Evolutionary conservation across 495 filamentous ascomycete species (phyloP), one percentile per base, ranked within the genome.

Genomic region (Neurospora sp.): DNA sequence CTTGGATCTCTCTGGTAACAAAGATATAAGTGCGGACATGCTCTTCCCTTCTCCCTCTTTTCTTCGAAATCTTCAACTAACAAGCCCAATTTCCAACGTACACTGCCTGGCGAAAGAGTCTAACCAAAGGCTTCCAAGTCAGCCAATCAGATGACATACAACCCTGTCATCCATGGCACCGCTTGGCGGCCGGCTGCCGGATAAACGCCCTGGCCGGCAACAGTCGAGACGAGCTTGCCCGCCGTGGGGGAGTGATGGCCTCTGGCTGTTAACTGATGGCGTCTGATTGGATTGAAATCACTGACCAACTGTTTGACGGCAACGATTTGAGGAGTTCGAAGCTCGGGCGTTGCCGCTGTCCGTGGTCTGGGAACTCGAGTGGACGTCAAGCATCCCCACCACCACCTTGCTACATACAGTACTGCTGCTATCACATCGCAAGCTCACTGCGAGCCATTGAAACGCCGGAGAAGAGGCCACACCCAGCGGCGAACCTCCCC

Each of bases 381-480:
- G 75, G 74, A 78, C 74, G 76, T 71, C 42, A 59, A 72, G 69
- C 71, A 76, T 68, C 73, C 68, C 44, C 41, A 72, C 41, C 46
- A 68, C 71, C 39, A 35, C 46, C 68, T 71, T 72, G 69, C 11
- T 53, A 11, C 35, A 37, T 37, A 37, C 35, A 35, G 4, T 40
- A 12, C 74, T 72, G 71, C 69, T 74, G 31, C 68, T 40, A 53
- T 42, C 27, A 68, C 5, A 66, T 66, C 53, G 53, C 53, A 73
- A 77, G 73, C 76, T 76, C 74, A 74, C 70, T 76, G 75, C 75
- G 44, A 72, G 75, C 71, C 69, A 73, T 72, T 73, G 69, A 78
- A 69, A 71, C 75, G 72, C 77, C 72, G 75, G 75, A 75, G 72
- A 78, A 73, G 78, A 77, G 78, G 78, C 75, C 70, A 70, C 73